Evolutionary conservation across 495 filamentous ascomycete genomes (phyloP).

Genomic region (Rhypophila decipiens): DNA sequence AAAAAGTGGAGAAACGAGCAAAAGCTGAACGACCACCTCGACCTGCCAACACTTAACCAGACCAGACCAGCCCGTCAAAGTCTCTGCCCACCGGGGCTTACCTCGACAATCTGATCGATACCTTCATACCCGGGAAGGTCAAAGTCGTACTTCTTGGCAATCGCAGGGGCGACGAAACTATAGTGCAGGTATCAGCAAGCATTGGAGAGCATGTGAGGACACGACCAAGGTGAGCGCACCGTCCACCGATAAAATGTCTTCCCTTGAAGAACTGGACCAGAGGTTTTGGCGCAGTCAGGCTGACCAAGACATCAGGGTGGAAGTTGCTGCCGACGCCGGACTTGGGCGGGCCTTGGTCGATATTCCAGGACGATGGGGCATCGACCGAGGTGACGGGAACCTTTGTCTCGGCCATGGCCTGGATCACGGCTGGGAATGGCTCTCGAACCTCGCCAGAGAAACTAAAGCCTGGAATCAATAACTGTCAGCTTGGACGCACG

Average conservation of each 20-base stretch:
- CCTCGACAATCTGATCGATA: conserved; percentile 82
- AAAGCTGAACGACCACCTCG: background rate
- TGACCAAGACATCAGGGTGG: conserved; percentile 70
- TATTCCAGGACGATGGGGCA: conserved; percentile 89
- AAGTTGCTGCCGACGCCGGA: conserved; percentile 74
- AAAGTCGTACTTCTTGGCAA: conserved; percentile 82
- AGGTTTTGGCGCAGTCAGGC: conserved; percentile 93
- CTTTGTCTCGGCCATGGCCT: conserved; percentile 61
- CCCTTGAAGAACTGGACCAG: conserved; percentile 76
- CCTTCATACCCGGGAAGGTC: conserved; percentile 80
- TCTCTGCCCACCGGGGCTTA: conserved; percentile 53
- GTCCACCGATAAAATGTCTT: conserved; percentile 81
- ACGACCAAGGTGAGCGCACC: conserved; percentile 34
- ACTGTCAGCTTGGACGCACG: background rate
- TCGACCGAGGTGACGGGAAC: conserved; percentile 84
- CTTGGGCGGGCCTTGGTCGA: conserved; percentile 74
- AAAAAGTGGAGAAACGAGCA: conserved; percentile 1
- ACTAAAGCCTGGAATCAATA: conserved; percentile 59
- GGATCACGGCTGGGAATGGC: conserved; percentile 77
- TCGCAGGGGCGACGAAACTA: conserved; percentile 74
- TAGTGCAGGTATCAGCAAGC: conserved; percentile 13
- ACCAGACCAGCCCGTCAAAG: conserved; percentile 32
- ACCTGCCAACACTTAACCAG: background rate
- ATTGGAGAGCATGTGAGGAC: background rate
- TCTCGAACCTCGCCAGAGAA: conserved; percentile 89